Base-by-base conservation (phyloP, 2,329 filamentous ascomycete genomes). In the Blastomyces silverae region DNA sequence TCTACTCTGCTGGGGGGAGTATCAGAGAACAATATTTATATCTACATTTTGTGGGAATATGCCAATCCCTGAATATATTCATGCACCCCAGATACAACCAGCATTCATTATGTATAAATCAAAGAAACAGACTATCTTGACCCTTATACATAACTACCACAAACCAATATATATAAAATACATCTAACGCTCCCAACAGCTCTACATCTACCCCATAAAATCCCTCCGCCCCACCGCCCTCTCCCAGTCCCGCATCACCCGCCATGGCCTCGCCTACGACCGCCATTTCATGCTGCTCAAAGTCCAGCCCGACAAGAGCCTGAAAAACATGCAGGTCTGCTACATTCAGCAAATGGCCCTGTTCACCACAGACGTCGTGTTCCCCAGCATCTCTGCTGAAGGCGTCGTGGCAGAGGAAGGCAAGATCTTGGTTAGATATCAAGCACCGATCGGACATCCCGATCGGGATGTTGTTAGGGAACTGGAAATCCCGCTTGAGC, bases 131-230 rank as follows among this genome's bases (percentile, higher is more conserved):
- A 34, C 31, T 34, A 34, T 34, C 31, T 5, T 11, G 25, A 57
- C 17, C 55, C 28, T 13, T 34, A 39, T 39, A 20, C 20, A 48
- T 48, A 48, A 22, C 46, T 58, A 1, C 37, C n/a, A 22, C 3
- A 42, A 20, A 42, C 13, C 34, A 58, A 22, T 37, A 56, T 56
- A 55, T 31, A 31, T 31, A 15, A 55, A 17, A 22, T 37, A 11
- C 7, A 22, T 42, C 34, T 58, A 22, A 58, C 31, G 25, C 15
- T 20, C 20, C 39, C 13, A 20, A 44, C 67, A 87, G 84, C 80
- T 91, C 46, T 89, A 87, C 75, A 81, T 89, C 59, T 90, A 91
- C 73, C 88, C 89, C 53, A 87, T 91, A 77, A 91, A 91, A 73
- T 87, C 83, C 8, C 81, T 91, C n/a, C 84, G 86, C 46, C 84